Evolutionary conservation across 768 basidiomycete species (phyloP).

Genomic region (Bullera alba): DNA sequence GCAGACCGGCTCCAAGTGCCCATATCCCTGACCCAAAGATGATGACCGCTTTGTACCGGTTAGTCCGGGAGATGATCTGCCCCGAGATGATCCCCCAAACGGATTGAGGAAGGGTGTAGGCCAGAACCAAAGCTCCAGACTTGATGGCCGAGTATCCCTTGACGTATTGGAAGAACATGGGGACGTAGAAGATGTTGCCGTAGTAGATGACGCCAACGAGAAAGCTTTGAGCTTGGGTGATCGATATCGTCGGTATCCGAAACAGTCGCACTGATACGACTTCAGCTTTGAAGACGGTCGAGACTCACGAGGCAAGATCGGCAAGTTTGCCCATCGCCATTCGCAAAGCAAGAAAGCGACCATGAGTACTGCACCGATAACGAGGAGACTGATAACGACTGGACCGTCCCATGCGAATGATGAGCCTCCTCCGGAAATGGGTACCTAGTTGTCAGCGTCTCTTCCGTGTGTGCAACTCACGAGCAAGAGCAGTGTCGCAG

Average conservation of each 20-base stretch:
- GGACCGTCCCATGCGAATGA: too few species aligned
- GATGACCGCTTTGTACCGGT: conserved; percentile 33
- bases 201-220: conserved; percentile 38
- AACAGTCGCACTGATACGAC: conserved; percentile 16
- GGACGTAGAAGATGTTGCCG: conserved; percentile 38
- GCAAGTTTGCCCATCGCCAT: conserved; percentile 18
- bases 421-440: too few species aligned
- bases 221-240: conserved; percentile 32
- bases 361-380: too few species aligned
- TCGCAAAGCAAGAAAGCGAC: conserved; percentile 19
- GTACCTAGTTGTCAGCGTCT: too few species aligned
- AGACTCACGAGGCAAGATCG: conserved; percentile 29
- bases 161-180: conserved; percentile 35
- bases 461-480: too few species aligned
- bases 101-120: conserved; percentile 31
- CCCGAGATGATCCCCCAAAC: conserved; percentile 25
- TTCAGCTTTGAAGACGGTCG: background rate
- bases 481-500: too few species aligned
- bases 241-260: conserved; percentile 17
- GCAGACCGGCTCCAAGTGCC: too few species aligned
- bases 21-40: too few species aligned
- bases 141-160: conserved; percentile 25
- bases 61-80: conserved; percentile 28
- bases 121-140: conserved; percentile 34
- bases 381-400: too few species aligned